Evolutionary conservation across 148 eudicot genomes (phyloP).

Genomic region (Oxyria digyna): DNA sequence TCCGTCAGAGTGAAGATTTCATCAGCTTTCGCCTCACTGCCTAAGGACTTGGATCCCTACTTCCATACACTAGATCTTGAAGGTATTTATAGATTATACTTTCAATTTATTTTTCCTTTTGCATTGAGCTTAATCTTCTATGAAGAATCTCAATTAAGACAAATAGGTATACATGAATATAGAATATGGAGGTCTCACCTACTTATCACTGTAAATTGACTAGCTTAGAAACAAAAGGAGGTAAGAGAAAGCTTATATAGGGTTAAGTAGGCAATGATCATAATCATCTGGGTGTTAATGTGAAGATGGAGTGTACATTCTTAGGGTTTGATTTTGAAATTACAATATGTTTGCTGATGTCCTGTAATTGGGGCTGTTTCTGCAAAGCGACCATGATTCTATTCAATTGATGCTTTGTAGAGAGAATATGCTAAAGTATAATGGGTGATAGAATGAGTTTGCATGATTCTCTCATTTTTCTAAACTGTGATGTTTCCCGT

Average conservation of each 20-base stretch:
- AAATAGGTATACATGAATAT: background rate
- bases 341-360: background rate
- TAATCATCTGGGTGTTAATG: background rate
- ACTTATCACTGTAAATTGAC: background rate
- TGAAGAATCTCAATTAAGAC: too few relatives aligned
- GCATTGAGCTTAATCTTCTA: background rate
- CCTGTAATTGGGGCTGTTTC: background rate
- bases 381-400: background rate
- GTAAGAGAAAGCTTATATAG: background rate
- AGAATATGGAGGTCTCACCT: background rate
- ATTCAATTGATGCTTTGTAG: background rate
- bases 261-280: background rate
- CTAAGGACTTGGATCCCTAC: constrained; percentile 69
- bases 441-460: background rate
- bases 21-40: constrained; percentile 54
- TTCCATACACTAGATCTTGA: constrained; percentile 71
- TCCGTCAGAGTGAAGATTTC: constrained; percentile 57
- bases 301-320: background rate
- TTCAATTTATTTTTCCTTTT: background rate
- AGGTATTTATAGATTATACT: constrained; percentile 23
- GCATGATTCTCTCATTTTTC: background rate
- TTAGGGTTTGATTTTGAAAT: background rate
- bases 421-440: background rate
- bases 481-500: background rate
- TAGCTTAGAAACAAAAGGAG: background rate